Base-by-base conservation (phyloP, 1,284 basidiomycete genomes). In the Sanghuangporus baumii region DNA sequence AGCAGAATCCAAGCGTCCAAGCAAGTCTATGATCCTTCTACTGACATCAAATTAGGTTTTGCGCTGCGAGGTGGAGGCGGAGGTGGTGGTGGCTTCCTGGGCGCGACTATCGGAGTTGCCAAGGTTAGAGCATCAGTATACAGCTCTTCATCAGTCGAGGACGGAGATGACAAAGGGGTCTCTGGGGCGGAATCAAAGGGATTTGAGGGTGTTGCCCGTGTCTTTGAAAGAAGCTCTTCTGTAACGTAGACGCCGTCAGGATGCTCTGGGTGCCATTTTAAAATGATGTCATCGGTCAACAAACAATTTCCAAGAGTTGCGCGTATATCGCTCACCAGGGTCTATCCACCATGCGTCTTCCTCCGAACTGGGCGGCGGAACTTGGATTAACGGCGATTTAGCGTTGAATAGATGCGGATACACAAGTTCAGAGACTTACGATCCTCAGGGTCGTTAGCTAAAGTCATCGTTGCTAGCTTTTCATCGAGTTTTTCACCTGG, bases 61-160 rank as follows among this genome's bases (percentile, higher is more conserved):
- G 67, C 69, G 34, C 68, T 68, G 46, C 71, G 72, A 61, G 71
- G 66, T 2, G 74, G 75, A 43, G 78, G 74, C 0, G 75, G 76
- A 6, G 75, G 76, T 6, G 77, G 76, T 3, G 76, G 73, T 36
- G 71, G 71, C 67, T 72, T 74, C 60, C 72, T 72, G 11, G 74
- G 70, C 36, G 78, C 76, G 38, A 75, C 78, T 12, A 74, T 74
- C 63, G 89, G 83, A 12, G 88, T 86, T 55, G 82, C 76, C 60
- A 91, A 71, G 26, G 81, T 77, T 37, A 86, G 75, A 6, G 87
- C 88, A 67, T 88, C 81, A 54, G 83, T 83, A 73, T 88, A 93
- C 12, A 93, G 74, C 69, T 91, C 89, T 71, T 93, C 90, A 66
- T 93, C 91, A 1, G 91, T 92, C 16, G 88, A 88, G 6, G 89